Evolutionary conservation across 208 protist genomes (phyloP), one percentile per base, ranked within the genome.

Genomic region (Leishmania guyanensis): DNA sequence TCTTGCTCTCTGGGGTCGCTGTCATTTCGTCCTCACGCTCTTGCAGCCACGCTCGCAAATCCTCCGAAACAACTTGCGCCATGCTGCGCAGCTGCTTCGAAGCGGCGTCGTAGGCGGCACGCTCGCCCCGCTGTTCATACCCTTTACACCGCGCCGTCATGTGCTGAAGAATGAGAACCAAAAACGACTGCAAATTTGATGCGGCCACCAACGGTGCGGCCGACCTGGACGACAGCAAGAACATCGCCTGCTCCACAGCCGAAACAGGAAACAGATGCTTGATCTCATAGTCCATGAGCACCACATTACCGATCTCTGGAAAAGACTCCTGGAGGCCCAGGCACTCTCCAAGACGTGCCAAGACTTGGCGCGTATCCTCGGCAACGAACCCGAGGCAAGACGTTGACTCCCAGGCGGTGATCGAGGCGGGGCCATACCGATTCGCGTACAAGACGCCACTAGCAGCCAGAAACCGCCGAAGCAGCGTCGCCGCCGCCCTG

Each of bases 271-370:
- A 82, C 9, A 93, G 66, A 54, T 88, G 83, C 69, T 91, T 90
- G 54, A 93, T 86, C 10, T 84, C 77, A 43, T 84, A 92, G 84
- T 96, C 91, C 69, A 96, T 81, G 8, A 93, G 74, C 4, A 92
- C 76, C 9, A 96, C 80, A 53, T 84, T 80, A 3, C 88, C 84
- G 64, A 90, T 86, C 46, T 91, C 91, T 22, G 84, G 65, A 53
- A 83, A 77, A 46, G 80, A 51, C 14, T 86, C 71, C 17, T 66
- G 78, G 29, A 95, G 77, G 3, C 88, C 90, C 17, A 95, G 83
- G 46, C 84, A 84, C 20, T 72, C 36, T 6, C 78, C 84, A 12
- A 93, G 81, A n/a, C 78, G 64, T 10, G 54, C 12, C 53, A 89
- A 60, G 58, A 48, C 51, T 51, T 72, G 66, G 26, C 77, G 78